Evolutionary conservation across 352 stramenopile species (phyloP), one percentile per base, ranked within the genome.

Genomic region (Phytophthora palmivora): DNA sequence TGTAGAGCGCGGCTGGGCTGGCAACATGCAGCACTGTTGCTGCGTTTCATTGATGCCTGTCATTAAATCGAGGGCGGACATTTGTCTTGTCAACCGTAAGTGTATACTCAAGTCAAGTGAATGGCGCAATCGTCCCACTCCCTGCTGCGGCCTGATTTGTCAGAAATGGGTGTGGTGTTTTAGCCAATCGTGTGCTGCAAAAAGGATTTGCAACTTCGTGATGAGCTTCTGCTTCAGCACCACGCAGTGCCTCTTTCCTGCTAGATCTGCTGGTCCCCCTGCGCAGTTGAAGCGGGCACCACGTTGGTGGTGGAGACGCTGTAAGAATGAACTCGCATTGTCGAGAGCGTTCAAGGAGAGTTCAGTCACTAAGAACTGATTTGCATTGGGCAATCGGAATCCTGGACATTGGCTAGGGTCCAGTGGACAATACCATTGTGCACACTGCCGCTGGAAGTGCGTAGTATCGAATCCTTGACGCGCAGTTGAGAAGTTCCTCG

Each of bases 111-210:
- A 61, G 45, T 64, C 59, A 70, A 73, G 53, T 65, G 30, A 73
- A 69, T 67, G 58, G 43, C 57, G 57, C 44, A 67, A 68, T 72
- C 57, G 50, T 72, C 33, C 64, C 41, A 73, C 58, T 65, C 46
- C 39, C 22, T 24, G 26, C 30, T 5, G 19, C 11, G 22, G 9
- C 38, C 54, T 54, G 38, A 66, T 52, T 69, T 55, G 54, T 18
- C n/a, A 48, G 24, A 65, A 65, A 46, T 43, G 12, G 32, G 30
- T 0, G 4, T 2, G 6, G 0, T 7, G 14, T 62, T 65, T 71
- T 22, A 11, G 18, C 63, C 58, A 71, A 67, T 67, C 37, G 9
- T 22, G 21, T 5, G 21, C 3, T 6, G 37, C 6, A 11, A 43
- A 24, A 24, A 15, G 33, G 34, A 49, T 42, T 28, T 51, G 46